These are phyloP conservation scores for Solanum peruvianum DNA, from an alignment of 257 asterid species.

Conservation along the genomic window DNA sequence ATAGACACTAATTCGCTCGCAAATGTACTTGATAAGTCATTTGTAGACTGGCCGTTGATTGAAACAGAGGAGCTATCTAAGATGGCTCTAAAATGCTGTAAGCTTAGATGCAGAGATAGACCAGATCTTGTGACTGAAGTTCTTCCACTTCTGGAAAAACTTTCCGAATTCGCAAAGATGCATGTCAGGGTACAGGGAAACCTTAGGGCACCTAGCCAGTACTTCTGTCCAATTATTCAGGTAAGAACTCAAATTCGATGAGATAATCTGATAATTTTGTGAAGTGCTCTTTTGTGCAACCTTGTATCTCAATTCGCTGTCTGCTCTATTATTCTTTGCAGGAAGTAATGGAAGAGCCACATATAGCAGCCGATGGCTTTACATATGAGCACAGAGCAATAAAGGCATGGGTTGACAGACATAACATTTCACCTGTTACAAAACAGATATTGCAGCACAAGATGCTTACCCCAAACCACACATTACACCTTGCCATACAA, in stretches of 20 bases:
- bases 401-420: constrained; percentile 53
- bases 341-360: constrained; percentile 82
- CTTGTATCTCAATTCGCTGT: not conserved
- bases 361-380: constrained; percentile 82
- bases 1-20: constrained; percentile 23
- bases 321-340: constrained; percentile 14
- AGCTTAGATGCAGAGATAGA: constrained; percentile 73
- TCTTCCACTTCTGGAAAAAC: constrained; percentile 50
- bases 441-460: constrained; percentile 37
- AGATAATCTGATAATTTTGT: not conserved
- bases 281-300: not conserved
- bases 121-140: constrained; percentile 81
- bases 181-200: constrained; percentile 9
- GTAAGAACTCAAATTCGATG: constrained; percentile 14
- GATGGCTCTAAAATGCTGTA: constrained; percentile 57
- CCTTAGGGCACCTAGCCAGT: constrained; percentile 45
- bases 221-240: constrained; percentile 83
- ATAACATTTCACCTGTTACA: constrained; percentile 66
- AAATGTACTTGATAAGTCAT: constrained; percentile 52
- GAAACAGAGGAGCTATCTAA: constrained; percentile 56
- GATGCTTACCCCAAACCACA: constrained; percentile 57
- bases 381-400: constrained; percentile 69
- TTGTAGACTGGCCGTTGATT: constrained; percentile 59
- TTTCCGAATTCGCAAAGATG: constrained; percentile 54
- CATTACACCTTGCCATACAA: constrained; percentile 51